phyloP scores from a whole-genome alignment of 176 grass and related monocot species.

The Rhynchospora tenuis region DNA sequence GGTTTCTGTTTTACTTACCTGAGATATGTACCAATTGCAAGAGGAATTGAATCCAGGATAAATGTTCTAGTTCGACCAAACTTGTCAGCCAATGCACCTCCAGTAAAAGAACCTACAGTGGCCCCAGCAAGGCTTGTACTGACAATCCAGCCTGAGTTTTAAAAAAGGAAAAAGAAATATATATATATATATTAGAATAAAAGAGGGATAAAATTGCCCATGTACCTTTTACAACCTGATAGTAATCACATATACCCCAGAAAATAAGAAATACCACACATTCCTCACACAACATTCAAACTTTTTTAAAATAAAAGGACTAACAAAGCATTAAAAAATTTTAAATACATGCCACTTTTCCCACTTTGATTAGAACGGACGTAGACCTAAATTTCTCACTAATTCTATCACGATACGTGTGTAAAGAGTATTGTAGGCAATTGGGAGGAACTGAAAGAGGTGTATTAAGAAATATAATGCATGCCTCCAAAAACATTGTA shows the following conservation, averaged over 20 bases:
- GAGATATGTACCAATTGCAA: conserved; percentile 80
- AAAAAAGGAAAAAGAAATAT: conserved; percentile 18
- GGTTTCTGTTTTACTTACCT: conserved; percentile 40
- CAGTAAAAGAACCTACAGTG: conserved; percentile 85
- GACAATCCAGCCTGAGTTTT: conserved; percentile 77
- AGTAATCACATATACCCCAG: not conserved
- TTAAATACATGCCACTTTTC: not conserved
- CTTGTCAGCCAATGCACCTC: conserved; percentile 90
- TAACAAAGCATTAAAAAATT: not conserved
- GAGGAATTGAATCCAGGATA: conserved; percentile 79
- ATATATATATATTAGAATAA: conserved; percentile 11
- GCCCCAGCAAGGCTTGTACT: conserved; percentile 87
- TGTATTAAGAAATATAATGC: not conserved
- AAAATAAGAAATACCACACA: not conserved
- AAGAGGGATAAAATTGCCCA: not conserved
- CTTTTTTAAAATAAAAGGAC: not conserved
- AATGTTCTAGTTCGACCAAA: conserved; percentile 94
- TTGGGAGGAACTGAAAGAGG: not conserved
- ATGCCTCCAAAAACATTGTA: not conserved
- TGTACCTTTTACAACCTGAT: not conserved
- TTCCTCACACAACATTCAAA: not conserved
- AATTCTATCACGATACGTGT: too few species aligned
- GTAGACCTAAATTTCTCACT: too few species aligned
- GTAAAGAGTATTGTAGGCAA: not conserved
- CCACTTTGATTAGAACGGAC: too few species aligned